Base-by-base conservation (phyloP, 129 eudicot genomes). In the Scalesia atractyloides region DNA sequence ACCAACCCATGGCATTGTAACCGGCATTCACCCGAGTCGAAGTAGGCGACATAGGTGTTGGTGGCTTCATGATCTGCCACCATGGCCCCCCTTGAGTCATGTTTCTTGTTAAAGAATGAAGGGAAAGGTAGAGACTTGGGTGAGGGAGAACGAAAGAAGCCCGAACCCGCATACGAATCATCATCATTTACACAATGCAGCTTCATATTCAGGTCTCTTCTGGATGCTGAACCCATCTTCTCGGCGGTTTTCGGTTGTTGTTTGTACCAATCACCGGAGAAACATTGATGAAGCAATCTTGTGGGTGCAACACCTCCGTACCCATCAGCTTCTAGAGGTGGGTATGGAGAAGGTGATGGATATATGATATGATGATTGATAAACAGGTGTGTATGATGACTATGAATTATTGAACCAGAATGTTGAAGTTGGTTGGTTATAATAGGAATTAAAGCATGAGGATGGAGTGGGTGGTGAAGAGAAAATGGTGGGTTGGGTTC, bases 121-220 rank as follows among this genome's bases (percentile, higher is more conserved):
- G 88, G 88, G 30, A 84, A 67, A 46, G 88, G 88, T 36, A 84
- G 53, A 36, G 88, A 68, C 56, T 82, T 61, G 0, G 88, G 88
- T 22, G 88, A 84, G 16, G 88, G 88, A 26, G 88, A 84, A 36
- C 73, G 67, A 56, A 77, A 81, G 63, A 73, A 81, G 30, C 81
- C 88, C 37, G 88, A 81, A 65, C 88, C 88, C 6, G 88, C 88
- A 71, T 84, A 84, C 54, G 74, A 63, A 39, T 81, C 81, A 30
- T 78, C 82, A 51, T 60, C 66, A 4, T 76, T 37, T 30, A 30
- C 50, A 8, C 69, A 47, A 5, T 18, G 11, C 24, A 44, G 59
- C 49, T 43, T 56, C 60, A 56, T 17, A 53, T 75, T 44, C 52
- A 70, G 66, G 52, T 64, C 72, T 70, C 76, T 70, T 70, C 48